Base-by-base conservation (phyloP, 129 eudicot genomes). In the Chrysanthemum makinoi region DNA sequence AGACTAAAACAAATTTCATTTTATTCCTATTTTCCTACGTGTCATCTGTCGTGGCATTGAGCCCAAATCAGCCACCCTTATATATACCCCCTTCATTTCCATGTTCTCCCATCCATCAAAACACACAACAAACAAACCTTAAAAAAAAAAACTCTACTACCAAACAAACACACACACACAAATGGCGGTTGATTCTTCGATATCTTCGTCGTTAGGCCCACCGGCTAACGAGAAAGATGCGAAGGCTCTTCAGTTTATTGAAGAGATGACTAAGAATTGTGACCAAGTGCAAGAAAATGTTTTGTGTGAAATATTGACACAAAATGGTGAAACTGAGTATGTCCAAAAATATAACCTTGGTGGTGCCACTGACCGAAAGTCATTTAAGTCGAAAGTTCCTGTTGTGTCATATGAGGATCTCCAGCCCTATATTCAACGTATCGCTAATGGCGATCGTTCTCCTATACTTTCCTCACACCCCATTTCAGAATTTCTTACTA, bases 361-460 rank as follows among this genome's bases (percentile, higher is more conserved):
- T 15, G 94, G 87, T 39, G 81, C 90, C 5, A 81, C 83, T 0
- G 88, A 91, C 61, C 80, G 89, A 18, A 83, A 83, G 9, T 78
- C 87, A 17, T 91, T 81, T 66, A 91, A 84, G 79, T 72, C 87
- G 0, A 88, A 75, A 51, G 84, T 91, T n/a, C 94, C 96, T 44
- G 85, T 88, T 0, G 91, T 91, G n/a, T 84, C 87, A n/a, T 91
- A 88, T 68, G 94, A 91, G 75, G 96, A 88, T 75, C 83, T 91
- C 49, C 89, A 78, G 58, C 94, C 97, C 7, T 84, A 86, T 60
- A 84, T 91, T 66, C 82, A 82, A 58, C 90, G 97, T 48, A 82
- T 88, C 48, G 96, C 89, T 2, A 70, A 88, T 47, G 97, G 96
- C 12, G 94, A 88, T 59, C 90, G 85, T 65, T 91, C 96, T 43